Conservation (phyloP, 2,329 filamentous ascomycete species). For the Cytospora schulzeri region DNA sequence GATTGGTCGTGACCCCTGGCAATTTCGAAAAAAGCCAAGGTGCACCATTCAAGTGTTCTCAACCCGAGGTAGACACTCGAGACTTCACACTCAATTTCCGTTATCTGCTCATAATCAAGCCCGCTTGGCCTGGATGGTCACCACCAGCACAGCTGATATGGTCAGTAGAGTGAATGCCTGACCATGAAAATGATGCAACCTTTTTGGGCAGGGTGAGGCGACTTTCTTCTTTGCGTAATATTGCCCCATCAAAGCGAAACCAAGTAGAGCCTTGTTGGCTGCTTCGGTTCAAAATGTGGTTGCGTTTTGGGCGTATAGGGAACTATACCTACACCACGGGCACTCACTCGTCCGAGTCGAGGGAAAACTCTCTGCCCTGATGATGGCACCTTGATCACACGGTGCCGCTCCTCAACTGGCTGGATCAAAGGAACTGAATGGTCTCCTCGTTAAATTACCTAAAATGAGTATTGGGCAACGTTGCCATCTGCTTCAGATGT, state of each 20-base stretch:
- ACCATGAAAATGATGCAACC: conserved; percentile 11
- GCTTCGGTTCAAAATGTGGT: conserved; percentile 8
- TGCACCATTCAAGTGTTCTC: background rate
- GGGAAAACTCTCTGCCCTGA: conserved; percentile 2
- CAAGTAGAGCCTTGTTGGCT: conserved; percentile 14
- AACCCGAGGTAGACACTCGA: conserved; percentile 1
- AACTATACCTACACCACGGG: conserved; percentile 4
- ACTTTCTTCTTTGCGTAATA: conserved; percentile 15
- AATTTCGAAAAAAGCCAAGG: background rate
- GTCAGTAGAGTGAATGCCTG: conserved; percentile 2
- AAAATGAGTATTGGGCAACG: background rate
- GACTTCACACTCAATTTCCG: conserved; percentile 11
- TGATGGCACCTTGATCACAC: conserved; percentile 19
- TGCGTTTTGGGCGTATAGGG: background rate
- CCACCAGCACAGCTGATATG: conserved; percentile 13
- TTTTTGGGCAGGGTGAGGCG: background rate
- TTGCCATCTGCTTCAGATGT: background rate
- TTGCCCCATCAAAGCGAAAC: conserved; percentile 1
- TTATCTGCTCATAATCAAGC: conserved; percentile 1
- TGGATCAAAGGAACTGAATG: background rate
- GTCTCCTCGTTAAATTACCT: no score
- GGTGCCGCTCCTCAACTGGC: conserved; percentile 3
- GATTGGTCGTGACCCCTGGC: conserved; percentile 1
- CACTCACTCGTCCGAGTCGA: background rate
- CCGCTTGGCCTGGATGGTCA: background rate